Conservation (phyloP, 1,284 basidiomycete genomes). For the Cerrena zonata region DNA sequence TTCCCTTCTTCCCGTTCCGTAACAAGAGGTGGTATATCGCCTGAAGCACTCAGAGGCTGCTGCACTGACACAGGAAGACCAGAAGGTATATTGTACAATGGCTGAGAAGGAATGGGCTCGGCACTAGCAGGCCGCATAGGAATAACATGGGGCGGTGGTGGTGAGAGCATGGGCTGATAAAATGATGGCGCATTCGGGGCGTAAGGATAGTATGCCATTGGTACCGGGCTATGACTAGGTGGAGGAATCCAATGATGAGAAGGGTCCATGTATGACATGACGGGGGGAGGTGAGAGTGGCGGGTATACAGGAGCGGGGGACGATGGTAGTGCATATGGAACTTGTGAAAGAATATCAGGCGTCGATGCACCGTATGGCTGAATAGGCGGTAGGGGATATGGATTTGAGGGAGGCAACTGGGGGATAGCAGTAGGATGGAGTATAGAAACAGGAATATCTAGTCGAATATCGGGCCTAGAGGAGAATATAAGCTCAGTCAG, state of each 20-base stretch:
- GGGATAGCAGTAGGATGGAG: conserved; percentile 55
- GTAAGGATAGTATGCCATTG: conserved; percentile 11
- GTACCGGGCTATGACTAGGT: conserved; percentile 33
- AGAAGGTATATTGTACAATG: conserved; percentile 20
- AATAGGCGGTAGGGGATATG: conserved; percentile 8
- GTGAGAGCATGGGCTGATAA: conserved; percentile 6
- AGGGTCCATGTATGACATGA: conserved; percentile 24
- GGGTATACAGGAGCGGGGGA: conserved; percentile 17
- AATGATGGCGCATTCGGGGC: not conserved
- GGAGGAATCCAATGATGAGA: not conserved
- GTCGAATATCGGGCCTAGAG: conserved; percentile 59
- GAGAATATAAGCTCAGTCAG: not conserved
- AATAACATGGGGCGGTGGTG: conserved; percentile 20
- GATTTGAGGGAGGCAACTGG: conserved; percentile 25
- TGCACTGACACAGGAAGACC: conserved; percentile 19
- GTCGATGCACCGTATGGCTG: conserved; percentile 8
- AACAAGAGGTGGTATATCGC: not conserved
- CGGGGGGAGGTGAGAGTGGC: conserved; percentile 32
- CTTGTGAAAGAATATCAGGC: conserved; percentile 13
- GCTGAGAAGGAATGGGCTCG: conserved; percentile 25
- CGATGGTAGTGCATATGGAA: conserved; percentile 21
- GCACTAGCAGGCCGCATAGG: conserved; percentile 36
- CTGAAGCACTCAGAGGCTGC: conserved; percentile 18
- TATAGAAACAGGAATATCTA: conserved; percentile 60
- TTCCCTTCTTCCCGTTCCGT: conserved; percentile 51